Conservation (phyloP, 495 filamentous ascomycete species). For the Parachaetomium inaequale region DNA sequence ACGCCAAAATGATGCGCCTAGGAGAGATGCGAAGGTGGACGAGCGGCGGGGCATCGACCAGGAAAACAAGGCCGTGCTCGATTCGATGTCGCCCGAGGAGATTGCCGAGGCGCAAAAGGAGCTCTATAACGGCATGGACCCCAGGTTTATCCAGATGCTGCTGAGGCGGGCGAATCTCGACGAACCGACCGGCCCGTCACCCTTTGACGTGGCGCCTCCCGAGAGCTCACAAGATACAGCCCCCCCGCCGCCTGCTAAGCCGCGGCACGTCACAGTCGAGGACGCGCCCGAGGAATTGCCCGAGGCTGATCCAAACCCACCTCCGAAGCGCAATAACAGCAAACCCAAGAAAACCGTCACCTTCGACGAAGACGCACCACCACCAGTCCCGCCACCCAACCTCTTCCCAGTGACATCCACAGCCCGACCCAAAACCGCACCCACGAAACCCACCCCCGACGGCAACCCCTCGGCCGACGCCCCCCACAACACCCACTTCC, state of each 20-base stretch:
- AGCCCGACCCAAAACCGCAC: background rate
- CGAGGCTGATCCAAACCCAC: background rate
- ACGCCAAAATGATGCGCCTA: background rate
- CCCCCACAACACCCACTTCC: slow-evolving; percentile 38
- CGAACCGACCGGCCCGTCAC: slow-evolving; percentile 42
- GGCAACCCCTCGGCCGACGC: slow-evolving; percentile 22
- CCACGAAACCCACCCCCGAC: background rate
- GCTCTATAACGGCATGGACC: slow-evolving; percentile 63
- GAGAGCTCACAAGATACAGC: background rate
- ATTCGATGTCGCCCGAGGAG: slow-evolving; percentile 74
- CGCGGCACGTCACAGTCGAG: slow-evolving; percentile 22
- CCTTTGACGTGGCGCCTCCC: slow-evolving; percentile 31
- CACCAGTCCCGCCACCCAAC: slow-evolving; percentile 37
- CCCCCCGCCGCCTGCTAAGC: slow-evolving; percentile 17
- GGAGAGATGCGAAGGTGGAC: slow-evolving; percentile 20
- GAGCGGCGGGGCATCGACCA: slow-evolving; percentile 70
- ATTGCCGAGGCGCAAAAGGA: slow-evolving; percentile 76
- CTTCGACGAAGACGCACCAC: slow-evolving; percentile 28
- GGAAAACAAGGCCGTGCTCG: slow-evolving; percentile 73
- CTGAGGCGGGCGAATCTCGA: slow-evolving; percentile 77
- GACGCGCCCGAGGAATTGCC: slow-evolving; percentile 7
- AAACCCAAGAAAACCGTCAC: slow-evolving; percentile 31
- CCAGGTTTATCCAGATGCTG: slow-evolving; percentile 68
- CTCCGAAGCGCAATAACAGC: slow-evolving; percentile 7
- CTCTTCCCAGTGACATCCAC: slow-evolving; percentile 45